phyloP scores from a whole-genome alignment of 345 rosid species.

The Gossypium bickii region DNA sequence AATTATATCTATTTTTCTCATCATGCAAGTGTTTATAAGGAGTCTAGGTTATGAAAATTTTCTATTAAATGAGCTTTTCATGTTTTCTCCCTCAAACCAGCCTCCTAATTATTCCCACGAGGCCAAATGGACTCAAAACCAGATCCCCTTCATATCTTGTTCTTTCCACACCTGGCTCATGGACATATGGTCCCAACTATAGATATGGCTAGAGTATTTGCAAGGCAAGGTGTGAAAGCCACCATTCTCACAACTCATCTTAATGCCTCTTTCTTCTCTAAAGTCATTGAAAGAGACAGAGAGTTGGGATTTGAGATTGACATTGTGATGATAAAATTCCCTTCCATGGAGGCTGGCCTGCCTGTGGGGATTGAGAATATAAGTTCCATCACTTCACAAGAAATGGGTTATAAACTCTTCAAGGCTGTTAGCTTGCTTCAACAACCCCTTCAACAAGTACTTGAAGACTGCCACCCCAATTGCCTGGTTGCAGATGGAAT shows the following conservation, averaged over 20 bases:
- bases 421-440: conserved; percentile 6
- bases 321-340: conserved; percentile 26
- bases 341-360: conserved; percentile 27
- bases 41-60: not conserved
- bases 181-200: conserved; percentile 46
- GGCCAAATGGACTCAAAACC: conserved; percentile 3
- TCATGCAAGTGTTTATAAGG: not conserved
- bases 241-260: conserved; percentile 52
- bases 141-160: not conserved
- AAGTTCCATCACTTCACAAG: conserved; percentile 11
- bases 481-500: conserved; percentile 48
- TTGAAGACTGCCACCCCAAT: conserved; percentile 26
- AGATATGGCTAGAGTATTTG: conserved; percentile 56
- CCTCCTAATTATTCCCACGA: not conserved
- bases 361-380: conserved; percentile 23
- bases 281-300: conserved; percentile 22
- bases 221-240: conserved; percentile 33
- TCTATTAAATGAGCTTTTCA: not conserved
- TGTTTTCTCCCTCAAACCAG: not conserved
- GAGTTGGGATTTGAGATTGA: conserved; percentile 21
- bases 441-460: not conserved
- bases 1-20: not conserved
- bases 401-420: conserved; percentile 6
- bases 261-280: conserved; percentile 34
- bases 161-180: conserved; percentile 15